phyloP scores from a whole-genome alignment of 2,329 filamentous ascomycete genomes.

The Trichoderma sp. region DNA sequence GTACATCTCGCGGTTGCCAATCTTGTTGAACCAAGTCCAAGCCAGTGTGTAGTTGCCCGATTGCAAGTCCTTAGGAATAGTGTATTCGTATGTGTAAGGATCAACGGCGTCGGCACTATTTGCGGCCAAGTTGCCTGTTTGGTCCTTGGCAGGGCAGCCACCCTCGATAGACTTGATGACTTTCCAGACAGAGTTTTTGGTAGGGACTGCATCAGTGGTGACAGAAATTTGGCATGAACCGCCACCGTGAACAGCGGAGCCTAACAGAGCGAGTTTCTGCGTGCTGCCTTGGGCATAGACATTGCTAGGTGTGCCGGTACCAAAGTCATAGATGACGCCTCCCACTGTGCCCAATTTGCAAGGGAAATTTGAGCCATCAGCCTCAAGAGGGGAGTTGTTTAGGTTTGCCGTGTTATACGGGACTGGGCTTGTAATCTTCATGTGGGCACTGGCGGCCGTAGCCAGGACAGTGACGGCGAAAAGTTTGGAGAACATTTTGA shows the following conservation, averaged over 20 bases:
- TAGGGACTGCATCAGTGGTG: constrained; percentile 74
- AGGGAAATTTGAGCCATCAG: constrained; percentile 71
- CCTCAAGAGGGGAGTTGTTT: constrained; percentile 66
- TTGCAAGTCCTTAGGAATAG: constrained; percentile 71
- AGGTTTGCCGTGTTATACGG: constrained; percentile 57
- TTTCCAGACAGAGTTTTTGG: constrained; percentile 72
- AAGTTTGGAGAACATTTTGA: constrained; percentile 58
- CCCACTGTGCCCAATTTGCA: constrained; percentile 67
- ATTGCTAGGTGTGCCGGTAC: constrained; percentile 56
- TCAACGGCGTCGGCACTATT: constrained; percentile 49
- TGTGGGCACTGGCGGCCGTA: constrained; percentile 70
- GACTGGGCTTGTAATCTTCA: constrained; percentile 69
- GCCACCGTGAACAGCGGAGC: constrained; percentile 81
- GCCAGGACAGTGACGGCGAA: constrained; percentile 60
- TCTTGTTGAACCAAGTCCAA: constrained; percentile 93
- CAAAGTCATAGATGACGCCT: constrained; percentile 51
- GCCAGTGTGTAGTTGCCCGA: constrained; percentile 79
- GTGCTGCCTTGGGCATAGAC: constrained; percentile 54
- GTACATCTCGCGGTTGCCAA: constrained; percentile 95
- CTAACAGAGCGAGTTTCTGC: constrained; percentile 64
- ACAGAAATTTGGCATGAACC: constrained; percentile 90
- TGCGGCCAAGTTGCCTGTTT: constrained; percentile 60
- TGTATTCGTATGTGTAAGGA: constrained; percentile 68
- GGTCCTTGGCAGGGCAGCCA: constrained; percentile 72
- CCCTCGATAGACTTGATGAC: constrained; percentile 89